Base-by-base conservation (phyloP, 1,284 basidiomycete genomes). In the Heterobasidion annosum region DNA sequence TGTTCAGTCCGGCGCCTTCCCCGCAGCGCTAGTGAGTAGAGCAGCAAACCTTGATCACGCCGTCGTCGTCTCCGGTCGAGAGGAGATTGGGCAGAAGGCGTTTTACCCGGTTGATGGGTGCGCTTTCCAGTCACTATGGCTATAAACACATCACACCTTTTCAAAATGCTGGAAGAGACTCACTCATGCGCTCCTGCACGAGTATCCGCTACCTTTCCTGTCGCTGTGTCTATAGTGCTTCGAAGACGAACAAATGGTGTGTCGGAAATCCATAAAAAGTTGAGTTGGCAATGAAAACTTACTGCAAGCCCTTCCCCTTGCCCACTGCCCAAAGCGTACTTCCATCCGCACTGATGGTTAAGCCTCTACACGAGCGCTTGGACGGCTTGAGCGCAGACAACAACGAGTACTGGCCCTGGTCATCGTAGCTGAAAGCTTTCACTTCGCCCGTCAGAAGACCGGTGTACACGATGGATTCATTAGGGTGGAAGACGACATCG, bases 51-150 rank as follows among this genome's bases (percentile, higher is more conserved):
- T 95, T 94, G 65, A 98, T 84, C 3, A 94, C 85, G 42, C 95
- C 94, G 56, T 96, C 92, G 66, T 98, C 95, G 64, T 97, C 95
- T 16, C 94, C 95, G 2, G 90, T 93, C 13, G 83, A 83, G 13
- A 96, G 67, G 56, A 93, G 70, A 64, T 85, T 79, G 2, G 84
- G 79, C 60, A 81, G 79, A 52, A 91, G 70, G 59, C 76, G 74
- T 63, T 83, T 85, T 42, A 94, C 77, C 55, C 93, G 86, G 66
- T 94, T 94, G 55, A 98, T 87, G 5, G 94, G 80, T 34, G 86
- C 79, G 53, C 92, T 93, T 71, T 57, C 58, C 65, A 56, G 54
- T 57, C 59, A 65, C 67, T 70, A 61, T 56, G 61, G 51, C 67
- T 61, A 67, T 77, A 66, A 75, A 63, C 57, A 59, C 55, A 60